Percentiles rank a stretch among this genome's conserved stretches.
phyloP scores from a whole-genome alignment of 2,329 filamentous ascomycete species.

The Penicillium sp. region DNA sequence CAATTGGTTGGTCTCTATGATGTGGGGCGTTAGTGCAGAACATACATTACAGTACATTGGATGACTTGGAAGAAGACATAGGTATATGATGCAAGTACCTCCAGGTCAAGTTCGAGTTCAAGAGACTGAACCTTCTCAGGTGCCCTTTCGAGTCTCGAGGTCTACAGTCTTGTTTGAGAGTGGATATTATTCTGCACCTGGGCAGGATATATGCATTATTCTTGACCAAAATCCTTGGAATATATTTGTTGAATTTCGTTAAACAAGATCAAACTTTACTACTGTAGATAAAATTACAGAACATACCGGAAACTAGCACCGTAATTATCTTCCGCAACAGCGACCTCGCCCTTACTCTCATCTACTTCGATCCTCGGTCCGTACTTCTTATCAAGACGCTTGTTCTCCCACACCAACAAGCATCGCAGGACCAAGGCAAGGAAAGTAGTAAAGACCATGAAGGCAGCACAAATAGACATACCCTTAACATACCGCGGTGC shows the following conservation, averaged over 20 bases:
- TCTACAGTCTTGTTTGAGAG: too few relatives aligned
- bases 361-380: constrained; percentile 29
- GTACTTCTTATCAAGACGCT: constrained; percentile 55
- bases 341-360: constrained; percentile 12
- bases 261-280: neutral
- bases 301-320: constrained; percentile 40
- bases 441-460: constrained; percentile 61
- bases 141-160: too few relatives aligned
- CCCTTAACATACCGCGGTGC: constrained; percentile 55
- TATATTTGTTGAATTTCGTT: neutral
- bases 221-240: too few relatives aligned
- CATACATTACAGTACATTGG: too few relatives aligned
- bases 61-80: too few relatives aligned
- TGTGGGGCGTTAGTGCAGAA: too few relatives aligned
- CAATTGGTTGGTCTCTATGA: too few relatives aligned
- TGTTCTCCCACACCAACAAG: constrained; percentile 62
- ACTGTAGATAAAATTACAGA: constrained; percentile 21
- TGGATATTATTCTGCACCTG: too few relatives aligned
- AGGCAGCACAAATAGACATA: constrained; percentile 59
- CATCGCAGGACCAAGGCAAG: constrained; percentile 56
- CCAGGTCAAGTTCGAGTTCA: too few relatives aligned
- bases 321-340: constrained; percentile 42
- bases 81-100: too few relatives aligned
- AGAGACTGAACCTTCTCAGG: too few relatives aligned
- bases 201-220: too few relatives aligned